These are phyloP conservation scores for Conoideocrella luteorostrata DNA, from an alignment of 2,329 filamentous ascomycete genomes.

Conservation along the genomic window DNA sequence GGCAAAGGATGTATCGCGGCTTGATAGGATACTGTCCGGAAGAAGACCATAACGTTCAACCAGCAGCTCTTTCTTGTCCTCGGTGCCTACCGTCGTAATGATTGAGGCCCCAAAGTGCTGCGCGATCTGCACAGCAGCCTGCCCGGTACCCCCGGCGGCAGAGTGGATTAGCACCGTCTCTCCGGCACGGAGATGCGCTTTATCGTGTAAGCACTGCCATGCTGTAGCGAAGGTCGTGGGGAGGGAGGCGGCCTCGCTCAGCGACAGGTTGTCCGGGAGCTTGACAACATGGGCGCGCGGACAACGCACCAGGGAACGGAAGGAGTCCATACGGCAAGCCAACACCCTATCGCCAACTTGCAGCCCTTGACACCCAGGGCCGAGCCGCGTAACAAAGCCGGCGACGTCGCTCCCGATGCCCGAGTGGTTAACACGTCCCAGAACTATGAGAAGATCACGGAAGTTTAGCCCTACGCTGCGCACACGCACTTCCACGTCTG, in stretches of 20 bases:
- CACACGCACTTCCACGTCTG: too few relatives aligned
- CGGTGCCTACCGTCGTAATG: constrained; percentile 20
- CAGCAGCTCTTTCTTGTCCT: constrained; percentile 20
- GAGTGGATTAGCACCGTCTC: constrained; percentile 25
- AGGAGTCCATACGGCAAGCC: too few relatives aligned
- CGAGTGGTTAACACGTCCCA: too few relatives aligned
- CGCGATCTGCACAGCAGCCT: constrained; percentile 9
- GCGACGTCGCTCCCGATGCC: too few relatives aligned
- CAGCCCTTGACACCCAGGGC: too few relatives aligned
- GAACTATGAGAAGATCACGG: too few relatives aligned
- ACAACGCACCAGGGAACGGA: too few relatives aligned
- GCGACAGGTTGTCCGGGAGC: background rate
- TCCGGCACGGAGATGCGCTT: constrained; percentile 22
- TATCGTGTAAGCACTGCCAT: background rate
- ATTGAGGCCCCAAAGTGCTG: constrained; percentile 11
- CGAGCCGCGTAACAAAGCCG: too few relatives aligned
- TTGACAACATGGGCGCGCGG: too few relatives aligned
- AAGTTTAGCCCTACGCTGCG: too few relatives aligned
- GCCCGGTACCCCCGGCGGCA: constrained; percentile 13
- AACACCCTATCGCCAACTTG: too few relatives aligned
- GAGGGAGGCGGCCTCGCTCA: background rate
- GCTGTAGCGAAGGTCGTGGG: background rate
- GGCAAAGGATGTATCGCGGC: background rate
- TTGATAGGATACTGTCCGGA: constrained; percentile 9
- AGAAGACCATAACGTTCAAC: constrained; percentile 16